Evolutionary conservation across 1,139 yeast genomes (phyloP).

Genomic region (Kodamaea arcana): DNA sequence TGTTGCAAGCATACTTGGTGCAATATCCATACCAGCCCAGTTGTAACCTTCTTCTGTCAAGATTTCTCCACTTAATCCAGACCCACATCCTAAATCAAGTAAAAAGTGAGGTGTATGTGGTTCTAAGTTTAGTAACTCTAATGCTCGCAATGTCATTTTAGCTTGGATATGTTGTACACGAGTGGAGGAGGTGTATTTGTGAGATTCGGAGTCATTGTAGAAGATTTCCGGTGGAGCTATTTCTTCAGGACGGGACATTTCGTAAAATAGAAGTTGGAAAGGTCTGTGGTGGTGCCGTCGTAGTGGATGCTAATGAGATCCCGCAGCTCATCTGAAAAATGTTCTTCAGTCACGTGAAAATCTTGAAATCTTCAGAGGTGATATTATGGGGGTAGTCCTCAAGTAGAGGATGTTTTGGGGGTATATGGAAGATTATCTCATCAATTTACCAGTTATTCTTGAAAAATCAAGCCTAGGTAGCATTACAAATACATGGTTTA

Average conservation of each 20-base stretch:
- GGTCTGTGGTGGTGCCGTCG: neutral
- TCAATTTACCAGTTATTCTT: no score
- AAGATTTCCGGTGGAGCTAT: slow-evolving; percentile 97
- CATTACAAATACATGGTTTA: no score
- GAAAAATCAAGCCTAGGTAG: no score
- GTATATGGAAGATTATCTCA: no score
- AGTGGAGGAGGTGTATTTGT: slow-evolving; percentile 84
- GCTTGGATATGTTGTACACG: slow-evolving; percentile 99
- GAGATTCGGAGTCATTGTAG: slow-evolving; percentile 85
- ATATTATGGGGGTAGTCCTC: no score
- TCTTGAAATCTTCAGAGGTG: neutral
- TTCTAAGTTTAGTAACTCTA: slow-evolving; percentile 73
- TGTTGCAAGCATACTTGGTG: slow-evolving; percentile 94
- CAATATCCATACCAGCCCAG: slow-evolving; percentile 96
- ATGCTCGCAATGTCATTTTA: slow-evolving; percentile 90
- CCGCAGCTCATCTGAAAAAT: no score
- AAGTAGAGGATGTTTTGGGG: no score
- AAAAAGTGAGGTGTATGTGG: slow-evolving; percentile 65
- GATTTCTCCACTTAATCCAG: slow-evolving; percentile 93
- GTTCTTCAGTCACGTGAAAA: slow-evolving; percentile 1
- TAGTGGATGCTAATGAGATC: no score
- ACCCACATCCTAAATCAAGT: slow-evolving; percentile 95
- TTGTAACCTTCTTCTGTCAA: slow-evolving; percentile 88
- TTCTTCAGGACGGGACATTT: slow-evolving; percentile 97
- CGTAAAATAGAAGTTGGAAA: neutral